Base-by-base conservation (phyloP, 495 filamentous ascomycete species). In the Xanthoparmelia taractica region DNA sequence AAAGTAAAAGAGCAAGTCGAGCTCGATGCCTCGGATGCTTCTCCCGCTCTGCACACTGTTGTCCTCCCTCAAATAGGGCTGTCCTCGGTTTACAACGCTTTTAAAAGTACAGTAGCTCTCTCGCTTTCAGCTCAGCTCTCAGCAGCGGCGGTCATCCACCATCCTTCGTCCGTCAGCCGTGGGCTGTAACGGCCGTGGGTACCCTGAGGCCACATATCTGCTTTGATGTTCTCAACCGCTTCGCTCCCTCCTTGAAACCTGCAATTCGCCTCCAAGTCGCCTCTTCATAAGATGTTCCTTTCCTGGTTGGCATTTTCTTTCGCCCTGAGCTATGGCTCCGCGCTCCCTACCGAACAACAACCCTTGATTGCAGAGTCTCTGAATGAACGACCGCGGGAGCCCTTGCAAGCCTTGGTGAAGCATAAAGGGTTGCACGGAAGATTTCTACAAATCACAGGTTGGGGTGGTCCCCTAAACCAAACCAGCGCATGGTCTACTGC, bases 361-460 rank as follows among this genome's bases (percentile, higher is more conserved):
- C 43, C 64, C 38, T 37, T 66, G 36, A 23, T 54, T 33, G 34
- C 43, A 41, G 33, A 60, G 25, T 11, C 18, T 17, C 10, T 15
- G 1, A 29, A 37, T 34, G 12, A 45, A 31, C 27, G 29, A 45
- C 23, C 34, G 4, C 11, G 47, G 33, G 7, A 4, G 15, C 25
- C 29, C 36, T 17, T 27, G 8, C 37, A 64, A 54, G 17, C 56
- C 12, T 29, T 54, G 37, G 20, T 33, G 6, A 57, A 43, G 41
- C 41, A 36, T 10, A 59, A 72, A 25, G 79, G 77, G 67, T 75
- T 92, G 72, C 82, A 86, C 64, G 94, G 94, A 67, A 83, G 85
- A 68, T 98, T 98, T 75, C 78, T 98, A 66, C 94, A 98, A 74
- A 90, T 98, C 58, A 96, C 94, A 73, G 93, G 94, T 96, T n/a